Percentiles rank a stretch among this genome's conserved stretches.
phyloP scores from a whole-genome alignment of 2,329 filamentous ascomycete species.

The Cercospora beticola region DNA sequence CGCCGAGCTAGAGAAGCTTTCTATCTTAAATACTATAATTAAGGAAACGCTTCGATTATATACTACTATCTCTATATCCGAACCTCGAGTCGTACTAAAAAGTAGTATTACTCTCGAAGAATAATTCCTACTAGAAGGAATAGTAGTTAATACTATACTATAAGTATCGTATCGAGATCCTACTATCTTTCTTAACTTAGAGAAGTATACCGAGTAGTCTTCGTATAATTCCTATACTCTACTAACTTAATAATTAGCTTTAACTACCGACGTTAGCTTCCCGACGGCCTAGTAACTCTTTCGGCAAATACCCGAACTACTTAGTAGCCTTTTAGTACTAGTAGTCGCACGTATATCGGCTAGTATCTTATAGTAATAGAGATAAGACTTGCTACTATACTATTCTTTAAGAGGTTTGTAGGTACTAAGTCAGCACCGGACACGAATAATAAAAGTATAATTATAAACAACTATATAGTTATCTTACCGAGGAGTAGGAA shows the following conservation, averaged over 20 bases:
- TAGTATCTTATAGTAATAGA: slow-evolving; percentile 35
- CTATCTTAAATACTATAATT: slow-evolving; percentile 28
- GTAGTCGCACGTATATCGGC: slow-evolving; percentile 32
- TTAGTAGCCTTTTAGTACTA: slow-evolving; percentile 32
- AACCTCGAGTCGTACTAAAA: slow-evolving; percentile 31
- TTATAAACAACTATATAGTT: slow-evolving; percentile 34
- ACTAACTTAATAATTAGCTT: slow-evolving; percentile 22
- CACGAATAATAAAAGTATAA: slow-evolving; percentile 31
- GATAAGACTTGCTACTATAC: slow-evolving; percentile 27
- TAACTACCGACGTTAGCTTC: slow-evolving; percentile 28
- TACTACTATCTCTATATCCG: slow-evolving; percentile 31
- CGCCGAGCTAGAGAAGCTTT: slow-evolving; percentile 27
- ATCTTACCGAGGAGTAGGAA: slow-evolving; percentile 26
- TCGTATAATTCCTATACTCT: no score
- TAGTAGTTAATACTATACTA: slow-evolving; percentile 29
- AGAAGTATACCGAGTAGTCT: background rate
- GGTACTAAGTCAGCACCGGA: slow-evolving; percentile 25
- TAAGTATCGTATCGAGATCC: slow-evolving; percentile 29
- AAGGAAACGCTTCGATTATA: slow-evolving; percentile 36
- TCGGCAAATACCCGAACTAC: slow-evolving; percentile 24
- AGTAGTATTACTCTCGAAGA: slow-evolving; percentile 24
- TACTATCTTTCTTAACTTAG: background rate
- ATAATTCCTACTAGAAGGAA: slow-evolving; percentile 29
- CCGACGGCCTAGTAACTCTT: background rate
- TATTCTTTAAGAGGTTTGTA: slow-evolving; percentile 29